Conservation (phyloP, 345 rosid genomes). For the Psidium friedrichsthalianum region DNA sequence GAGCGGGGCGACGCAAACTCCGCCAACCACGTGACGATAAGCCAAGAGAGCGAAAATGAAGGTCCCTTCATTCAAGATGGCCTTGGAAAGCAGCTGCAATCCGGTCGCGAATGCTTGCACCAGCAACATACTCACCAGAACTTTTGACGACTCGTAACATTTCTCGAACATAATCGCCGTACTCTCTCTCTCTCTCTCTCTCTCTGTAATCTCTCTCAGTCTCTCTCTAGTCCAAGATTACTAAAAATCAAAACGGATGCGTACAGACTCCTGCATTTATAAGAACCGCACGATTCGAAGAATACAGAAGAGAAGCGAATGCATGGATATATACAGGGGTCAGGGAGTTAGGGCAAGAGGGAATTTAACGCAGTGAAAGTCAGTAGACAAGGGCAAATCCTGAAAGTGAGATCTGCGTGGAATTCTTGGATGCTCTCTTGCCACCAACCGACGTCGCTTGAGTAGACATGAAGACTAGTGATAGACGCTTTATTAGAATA, state of each 20-base stretch:
- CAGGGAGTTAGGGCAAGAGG: neutral
- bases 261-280: neutral
- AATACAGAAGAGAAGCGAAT: neutral
- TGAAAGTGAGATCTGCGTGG: neutral
- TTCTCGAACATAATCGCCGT: neutral
- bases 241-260: neutral
- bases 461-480: neutral
- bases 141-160: slow-evolving; percentile 6
- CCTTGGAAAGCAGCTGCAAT: slow-evolving; percentile 27
- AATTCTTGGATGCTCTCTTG: neutral
- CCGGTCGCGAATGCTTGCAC: slow-evolving; percentile 36
- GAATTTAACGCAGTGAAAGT: neutral
- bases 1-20: slow-evolving; percentile 32
- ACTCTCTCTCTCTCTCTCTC: neutral
- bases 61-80: slow-evolving; percentile 20
- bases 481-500: neutral
- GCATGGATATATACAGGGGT: neutral
- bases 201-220: neutral
- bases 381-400: neutral
- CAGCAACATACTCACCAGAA: slow-evolving; percentile 19
- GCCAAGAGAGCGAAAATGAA: slow-evolving; percentile 35
- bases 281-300: neutral
- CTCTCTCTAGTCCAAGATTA: neutral
- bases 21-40: slow-evolving; percentile 39
- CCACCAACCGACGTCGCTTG: neutral